Conservation (phyloP, 192 early-diverging fungal species). For the Mortierella hygrophila region DNA sequence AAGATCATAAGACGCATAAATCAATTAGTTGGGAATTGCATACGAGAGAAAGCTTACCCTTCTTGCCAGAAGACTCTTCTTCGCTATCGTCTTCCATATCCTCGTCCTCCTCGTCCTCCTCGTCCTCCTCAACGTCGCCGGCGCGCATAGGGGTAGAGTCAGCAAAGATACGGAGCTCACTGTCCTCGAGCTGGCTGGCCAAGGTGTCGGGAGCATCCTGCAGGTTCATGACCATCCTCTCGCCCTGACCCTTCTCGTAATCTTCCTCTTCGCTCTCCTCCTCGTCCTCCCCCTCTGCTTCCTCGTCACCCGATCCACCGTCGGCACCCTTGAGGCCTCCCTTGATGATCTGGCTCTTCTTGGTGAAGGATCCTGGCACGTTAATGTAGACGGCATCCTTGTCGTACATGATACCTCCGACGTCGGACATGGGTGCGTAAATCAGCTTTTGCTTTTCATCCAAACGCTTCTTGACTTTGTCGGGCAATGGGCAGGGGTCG, state of each 20-base stretch:
- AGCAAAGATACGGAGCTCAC: slow-evolving; percentile 78
- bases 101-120: slow-evolving; percentile 59
- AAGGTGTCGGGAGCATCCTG: slow-evolving; percentile 87
- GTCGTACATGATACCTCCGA: slow-evolving; percentile 98
- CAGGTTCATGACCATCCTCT: slow-evolving; percentile 93
- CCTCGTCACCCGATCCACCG: slow-evolving; percentile 40
- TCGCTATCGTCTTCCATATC: slow-evolving; percentile 57
- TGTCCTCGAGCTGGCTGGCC: slow-evolving; percentile 75
- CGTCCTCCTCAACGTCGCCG: slow-evolving; percentile 48
- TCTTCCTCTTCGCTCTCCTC: slow-evolving; percentile 63
- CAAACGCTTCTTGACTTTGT: slow-evolving; percentile 90
- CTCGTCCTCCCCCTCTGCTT: slow-evolving; percentile 50
- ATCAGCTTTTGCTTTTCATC: slow-evolving; percentile 96
- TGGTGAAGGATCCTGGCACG: slow-evolving; percentile 87
- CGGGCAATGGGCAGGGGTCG: slow-evolving; percentile 98
- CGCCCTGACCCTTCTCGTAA: slow-evolving; percentile 76
- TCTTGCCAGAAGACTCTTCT: slow-evolving; percentile 59
- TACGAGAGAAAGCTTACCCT: slow-evolving; percentile 19
- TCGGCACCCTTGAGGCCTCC: slow-evolving; percentile 52
- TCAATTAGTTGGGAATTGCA: neutral
- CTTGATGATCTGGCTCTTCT: slow-evolving; percentile 63
- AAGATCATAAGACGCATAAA: neutral
- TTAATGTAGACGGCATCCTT: slow-evolving; percentile 99
- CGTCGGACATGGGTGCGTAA: slow-evolving; percentile 98
- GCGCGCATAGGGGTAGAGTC: slow-evolving; percentile 71